Evolutionary conservation across 2,329 filamentous ascomycete species (phyloP).

Genomic region (Thelonectria olida): DNA sequence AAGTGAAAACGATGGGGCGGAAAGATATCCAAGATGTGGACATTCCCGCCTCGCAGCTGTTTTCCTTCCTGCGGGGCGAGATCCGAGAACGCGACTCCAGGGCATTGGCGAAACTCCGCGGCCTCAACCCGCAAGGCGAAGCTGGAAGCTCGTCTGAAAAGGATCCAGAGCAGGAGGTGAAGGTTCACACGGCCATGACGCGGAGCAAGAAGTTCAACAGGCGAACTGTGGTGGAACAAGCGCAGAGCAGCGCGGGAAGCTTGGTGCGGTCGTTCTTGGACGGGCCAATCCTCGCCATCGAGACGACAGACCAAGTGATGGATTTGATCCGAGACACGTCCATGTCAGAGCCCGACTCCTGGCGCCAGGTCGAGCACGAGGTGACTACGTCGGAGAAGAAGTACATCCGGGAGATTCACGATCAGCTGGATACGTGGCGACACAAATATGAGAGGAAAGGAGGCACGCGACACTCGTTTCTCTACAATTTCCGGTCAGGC

Average conservation of each 20-base stretch:
- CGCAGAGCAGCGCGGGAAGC: slow-evolving; percentile 65
- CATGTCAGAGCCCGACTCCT: slow-evolving; percentile 83
- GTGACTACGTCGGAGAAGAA: slow-evolving; percentile 81
- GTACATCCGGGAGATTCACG: slow-evolving; percentile 85
- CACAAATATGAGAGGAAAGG: slow-evolving; percentile 62
- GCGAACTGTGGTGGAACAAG: slow-evolving; percentile 84
- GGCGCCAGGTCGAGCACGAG: slow-evolving; percentile 82
- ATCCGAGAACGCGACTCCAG: slow-evolving; percentile 80
- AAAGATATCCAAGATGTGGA: slow-evolving; percentile 82
- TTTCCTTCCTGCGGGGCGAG: slow-evolving; percentile 83
- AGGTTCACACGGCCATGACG: slow-evolving; percentile 83
- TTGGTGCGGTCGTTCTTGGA: slow-evolving; percentile 77
- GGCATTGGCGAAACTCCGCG: slow-evolving; percentile 57
- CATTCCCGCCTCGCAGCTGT: slow-evolving; percentile 75
- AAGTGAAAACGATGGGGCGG: slow-evolving; percentile 79
- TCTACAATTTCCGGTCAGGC: slow-evolving; percentile 91
- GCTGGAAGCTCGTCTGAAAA: slow-evolving; percentile 39
- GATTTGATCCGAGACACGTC: slow-evolving; percentile 78
- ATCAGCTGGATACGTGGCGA: slow-evolving; percentile 73
- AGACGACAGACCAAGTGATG: slow-evolving; percentile 85
- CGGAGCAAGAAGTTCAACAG: slow-evolving; percentile 93
- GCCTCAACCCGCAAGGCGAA: slow-evolving; percentile 43
- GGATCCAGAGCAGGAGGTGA: slow-evolving; percentile 74
- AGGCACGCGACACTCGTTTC: slow-evolving; percentile 77
- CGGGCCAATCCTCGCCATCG: slow-evolving; percentile 86